Evolutionary conservation across 805 yeast genomes (phyloP).

Genomic region (Kazachstania africana): DNA sequence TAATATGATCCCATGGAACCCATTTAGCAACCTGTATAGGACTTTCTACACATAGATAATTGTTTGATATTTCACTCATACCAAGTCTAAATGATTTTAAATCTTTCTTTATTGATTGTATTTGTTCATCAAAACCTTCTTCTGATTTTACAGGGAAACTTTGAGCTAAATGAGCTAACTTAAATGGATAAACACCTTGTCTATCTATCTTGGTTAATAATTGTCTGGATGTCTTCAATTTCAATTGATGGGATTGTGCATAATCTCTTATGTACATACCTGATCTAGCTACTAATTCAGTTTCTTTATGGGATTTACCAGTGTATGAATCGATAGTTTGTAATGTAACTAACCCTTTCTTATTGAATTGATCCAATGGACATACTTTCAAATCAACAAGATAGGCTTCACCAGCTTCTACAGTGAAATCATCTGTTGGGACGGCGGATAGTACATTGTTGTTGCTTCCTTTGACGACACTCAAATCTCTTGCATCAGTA

Average conservation of each 20-base stretch:
- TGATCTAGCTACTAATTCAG: constrained; percentile 45
- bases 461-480: constrained; percentile 25
- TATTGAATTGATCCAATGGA: constrained; percentile 41
- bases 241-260: constrained; percentile 68
- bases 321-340: constrained; percentile 53
- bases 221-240: constrained; percentile 60
- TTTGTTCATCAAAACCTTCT: constrained; percentile 27
- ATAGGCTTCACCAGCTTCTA: constrained; percentile 77
- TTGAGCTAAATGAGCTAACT: constrained; percentile 55
- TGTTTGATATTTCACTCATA: constrained; percentile 64
- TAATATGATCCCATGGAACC: constrained; percentile 55
- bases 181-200: constrained; percentile 84
- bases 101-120: constrained; percentile 37
- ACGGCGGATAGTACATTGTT: constrained; percentile 43
- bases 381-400: constrained; percentile 73
- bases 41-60: constrained; percentile 62
- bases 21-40: constrained; percentile 65
- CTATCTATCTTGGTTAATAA: constrained; percentile 62
- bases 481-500: constrained; percentile 28
- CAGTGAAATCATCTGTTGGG: constrained; percentile 65
- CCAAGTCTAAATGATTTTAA: constrained; percentile 61
- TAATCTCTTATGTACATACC: constrained; percentile 77
- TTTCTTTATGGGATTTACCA: constrained; percentile 47
- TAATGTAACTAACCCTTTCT: constrained; percentile 57
- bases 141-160: constrained; percentile 46